Base-by-base conservation (phyloP, 2,329 filamentous ascomycete species). In the Mycosphaerella sp. region DNA sequence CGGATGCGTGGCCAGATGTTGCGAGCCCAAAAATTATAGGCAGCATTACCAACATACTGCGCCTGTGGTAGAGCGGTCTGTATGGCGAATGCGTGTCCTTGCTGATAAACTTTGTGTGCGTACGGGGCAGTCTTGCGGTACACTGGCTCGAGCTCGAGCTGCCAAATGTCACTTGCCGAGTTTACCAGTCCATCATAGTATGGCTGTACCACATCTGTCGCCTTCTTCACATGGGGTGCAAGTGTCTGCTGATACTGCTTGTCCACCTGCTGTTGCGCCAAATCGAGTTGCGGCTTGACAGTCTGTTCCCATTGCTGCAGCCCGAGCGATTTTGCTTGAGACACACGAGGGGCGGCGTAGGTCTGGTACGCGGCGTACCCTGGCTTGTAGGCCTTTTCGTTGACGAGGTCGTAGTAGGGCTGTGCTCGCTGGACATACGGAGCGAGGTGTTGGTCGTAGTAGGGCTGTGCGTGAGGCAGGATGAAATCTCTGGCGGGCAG, bases 401-500 rank as follows among this genome's bases (percentile, higher is more conserved):
- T 80, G 60, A 81, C 72, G 21, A 74, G 69, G 17, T 79, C 73
- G 51, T 79, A 72, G 72, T 97, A 95, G 0, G 92, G 92, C 56
- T 81, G 82, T 36, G 81, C 85, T 47, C 82, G 74, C 38, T 91
- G 80, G 58, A 95, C 82, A 67, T 96, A 93, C 2, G 89, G 88
- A 5, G 85, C 86, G 23, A 88, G 85, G 66, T 96, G 95, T 54
- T 81, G 72, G 62, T 92, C 76, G 71, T 96, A 97, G 73, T 95
- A 95, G 2, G 91, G 92, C 63, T 85, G 78, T 32, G 95, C 66
- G 69, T 92, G 85, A 3, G 93, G 93, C 26, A 82, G 73, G 56
- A 91, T 75, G 54, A 78, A 84, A 75, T 75, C 83, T 63, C 73
- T 83, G 72, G 74, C 86, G 79, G 78, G 72, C 34, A 85, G 67